A percentile compares a stretch with the other conserved stretches of the same genome.
These are phyloP conservation scores for Bidens hawaiensis DNA, from an alignment of 140 eudicot species.

Conservation along the genomic window DNA sequence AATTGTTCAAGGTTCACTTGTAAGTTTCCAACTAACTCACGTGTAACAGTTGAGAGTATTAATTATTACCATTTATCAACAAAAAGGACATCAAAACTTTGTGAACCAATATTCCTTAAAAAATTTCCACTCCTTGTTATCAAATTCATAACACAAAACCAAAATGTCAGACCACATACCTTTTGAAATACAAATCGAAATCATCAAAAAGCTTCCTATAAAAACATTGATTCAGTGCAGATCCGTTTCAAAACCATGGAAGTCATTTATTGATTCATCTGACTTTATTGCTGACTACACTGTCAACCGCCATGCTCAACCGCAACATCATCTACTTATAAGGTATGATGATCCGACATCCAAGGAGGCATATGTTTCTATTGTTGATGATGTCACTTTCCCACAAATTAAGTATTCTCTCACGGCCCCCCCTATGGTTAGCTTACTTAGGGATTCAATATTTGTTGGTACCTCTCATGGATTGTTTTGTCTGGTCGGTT, in stretches of 20 bases:
- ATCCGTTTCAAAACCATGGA: conserved; percentile 13
- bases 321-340: background rate
- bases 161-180: conserved; percentile 6
- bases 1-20: too few species aligned
- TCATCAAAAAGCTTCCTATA: conserved; percentile 3
- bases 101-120: too few species aligned
- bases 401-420: background rate
- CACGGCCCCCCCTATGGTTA: too few species aligned
- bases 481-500: too few species aligned
- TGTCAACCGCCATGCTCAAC: background rate
- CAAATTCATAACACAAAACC: background rate
- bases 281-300: background rate
- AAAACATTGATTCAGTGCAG: conserved; percentile 9
- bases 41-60: too few species aligned
- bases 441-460: too few species aligned
- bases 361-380: background rate
- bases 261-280: background rate
- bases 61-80: too few species aligned
- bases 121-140: too few species aligned
- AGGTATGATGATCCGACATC: background rate
- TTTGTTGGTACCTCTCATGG: too few species aligned
- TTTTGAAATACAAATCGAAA: background rate
- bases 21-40: too few species aligned
- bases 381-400: conserved; percentile 5
- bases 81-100: too few species aligned